Conservation (phyloP, 1,139 yeast genomes). For the Scheffersomyces illinoinensis region DNA sequence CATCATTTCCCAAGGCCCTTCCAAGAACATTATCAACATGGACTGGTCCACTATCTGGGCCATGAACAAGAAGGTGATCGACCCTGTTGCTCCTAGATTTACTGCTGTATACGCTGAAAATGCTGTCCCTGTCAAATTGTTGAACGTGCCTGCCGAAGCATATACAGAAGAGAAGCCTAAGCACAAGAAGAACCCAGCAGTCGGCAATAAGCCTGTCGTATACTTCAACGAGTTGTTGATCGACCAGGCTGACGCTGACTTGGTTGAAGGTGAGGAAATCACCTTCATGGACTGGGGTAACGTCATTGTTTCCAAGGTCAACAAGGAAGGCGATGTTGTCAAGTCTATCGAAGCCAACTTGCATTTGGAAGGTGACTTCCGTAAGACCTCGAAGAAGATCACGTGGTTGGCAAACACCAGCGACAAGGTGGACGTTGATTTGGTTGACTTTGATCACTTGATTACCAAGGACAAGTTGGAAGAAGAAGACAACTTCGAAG, state of each 20-base stretch:
- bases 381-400: conserved; percentile 91
- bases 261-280: conserved; percentile 78
- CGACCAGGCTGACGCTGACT: conserved; percentile 87
- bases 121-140: conserved; percentile 64
- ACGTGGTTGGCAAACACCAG: conserved; percentile 93
- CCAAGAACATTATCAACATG: conserved; percentile 90
- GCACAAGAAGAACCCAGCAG: conserved; percentile 93
- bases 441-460: conserved; percentile 92
- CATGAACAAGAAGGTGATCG: conserved; percentile 91
- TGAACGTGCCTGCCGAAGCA: conserved; percentile 69
- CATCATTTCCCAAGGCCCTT: conserved; percentile 94
- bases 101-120: conserved; percentile 69
- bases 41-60: conserved; percentile 99
- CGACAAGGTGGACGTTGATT: conserved; percentile 68
- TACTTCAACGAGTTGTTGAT: conserved; percentile 65
- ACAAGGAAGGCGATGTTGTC: conserved; percentile 54
- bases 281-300: conserved; percentile 99
- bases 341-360: conserved; percentile 73
- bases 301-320: conserved; percentile 73
- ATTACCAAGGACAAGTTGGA: conserved; percentile 95
- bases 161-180: conserved; percentile 75
- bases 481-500: conserved; percentile 92
- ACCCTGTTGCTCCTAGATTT: conserved; percentile 94
- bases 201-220: conserved; percentile 81
- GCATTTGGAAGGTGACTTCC: conserved; percentile 95